These are phyloP conservation scores for Lipomyces chichibuensis DNA, from an alignment of 805 yeast genomes.

Conservation along the genomic window DNA sequence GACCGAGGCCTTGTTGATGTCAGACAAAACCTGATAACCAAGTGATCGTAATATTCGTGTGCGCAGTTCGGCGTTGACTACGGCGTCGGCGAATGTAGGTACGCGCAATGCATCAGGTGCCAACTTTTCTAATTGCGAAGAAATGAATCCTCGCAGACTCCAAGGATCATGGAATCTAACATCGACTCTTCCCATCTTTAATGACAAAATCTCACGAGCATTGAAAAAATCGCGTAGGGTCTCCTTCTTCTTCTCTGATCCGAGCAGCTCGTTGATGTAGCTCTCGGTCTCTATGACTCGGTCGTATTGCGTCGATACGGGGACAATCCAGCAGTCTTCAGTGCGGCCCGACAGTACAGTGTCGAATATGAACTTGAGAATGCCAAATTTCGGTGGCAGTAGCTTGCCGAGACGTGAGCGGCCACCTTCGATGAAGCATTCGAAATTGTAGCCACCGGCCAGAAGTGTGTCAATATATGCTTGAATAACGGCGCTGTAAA, in stretches of 20 bases:
- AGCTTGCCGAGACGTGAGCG: constrained; percentile 68
- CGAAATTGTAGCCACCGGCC: constrained; percentile 54
- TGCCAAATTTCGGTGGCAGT: constrained; percentile 64
- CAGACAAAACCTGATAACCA: constrained; percentile 58
- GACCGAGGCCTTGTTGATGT: constrained; percentile 54
- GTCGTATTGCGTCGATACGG: constrained; percentile 63
- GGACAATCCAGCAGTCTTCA: constrained; percentile 53
- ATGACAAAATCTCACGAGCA: constrained; percentile 43
- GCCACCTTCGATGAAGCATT: constrained; percentile 68
- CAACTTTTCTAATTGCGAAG: constrained; percentile 38
- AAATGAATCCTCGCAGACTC: constrained; percentile 45
- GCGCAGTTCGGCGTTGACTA: constrained; percentile 26
- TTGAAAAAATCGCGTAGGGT: constrained; percentile 48
- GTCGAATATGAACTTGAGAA: constrained; percentile 56
- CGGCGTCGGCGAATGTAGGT: constrained; percentile 22
- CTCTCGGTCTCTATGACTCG: constrained; percentile 59
- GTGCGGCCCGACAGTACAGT: constrained; percentile 51
- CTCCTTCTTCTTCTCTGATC: constrained; percentile 60
- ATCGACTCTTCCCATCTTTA: constrained; percentile 49
- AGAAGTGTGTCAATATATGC: constrained; percentile 55
- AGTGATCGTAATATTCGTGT: constrained; percentile 50
- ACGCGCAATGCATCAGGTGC: constrained; percentile 5
- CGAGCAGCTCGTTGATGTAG: constrained; percentile 59
- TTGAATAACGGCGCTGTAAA: constrained; percentile 50
- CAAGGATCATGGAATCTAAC: constrained; percentile 49